Evolutionary conservation across 495 filamentous ascomycete genomes (phyloP), one percentile per base, ranked within the genome.

Genomic region (Xylaria scruposa): DNA sequence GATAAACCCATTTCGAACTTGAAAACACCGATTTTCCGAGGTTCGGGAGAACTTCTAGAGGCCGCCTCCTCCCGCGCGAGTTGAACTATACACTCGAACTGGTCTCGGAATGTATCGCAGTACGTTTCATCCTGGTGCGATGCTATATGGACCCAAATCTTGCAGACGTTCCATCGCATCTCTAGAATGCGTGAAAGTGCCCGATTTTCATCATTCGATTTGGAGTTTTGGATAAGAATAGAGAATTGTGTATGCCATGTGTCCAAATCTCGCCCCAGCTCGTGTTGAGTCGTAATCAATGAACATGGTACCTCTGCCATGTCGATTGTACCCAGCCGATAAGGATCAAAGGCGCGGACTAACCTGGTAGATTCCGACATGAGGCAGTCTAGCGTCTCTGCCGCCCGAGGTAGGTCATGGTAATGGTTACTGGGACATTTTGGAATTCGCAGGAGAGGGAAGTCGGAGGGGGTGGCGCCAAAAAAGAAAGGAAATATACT

Each of bases 1-100:
- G 81, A 74, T 19, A 82, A 76, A 31, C 83, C 85, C 75, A 81
- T 84, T 67, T 86, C 85, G 42, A 85, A 85, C 47, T 79, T 77
- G 74, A 86, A 86, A 58, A 73, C 70, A 9, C 58, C 75, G 42
- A 51, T 78, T 70, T 54, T 78, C 73, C 70, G 70, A 44, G 49
- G 59, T 56, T 26, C 74, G 64, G 15, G 3, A n/a, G 29, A 36
- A 0, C 24, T 70, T 24, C n/a, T 67, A 53, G 65, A 73, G 42
- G 79, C 38, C 6, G 33, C 36, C 2, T 67, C 53, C 24, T 71
- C 70, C 36, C 56, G 56, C n/a, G 76, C 36, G 61, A 70, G 51
- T 59, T 47, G 46, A 2, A 78, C 12, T 5, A 69, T 69, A 4
- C 54, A 1, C 29, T 29, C 54, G 12, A 69, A 69, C 53, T 59